phyloP scores from a whole-genome alignment of 441 rosid species.

The Croton laevigatus region DNA sequence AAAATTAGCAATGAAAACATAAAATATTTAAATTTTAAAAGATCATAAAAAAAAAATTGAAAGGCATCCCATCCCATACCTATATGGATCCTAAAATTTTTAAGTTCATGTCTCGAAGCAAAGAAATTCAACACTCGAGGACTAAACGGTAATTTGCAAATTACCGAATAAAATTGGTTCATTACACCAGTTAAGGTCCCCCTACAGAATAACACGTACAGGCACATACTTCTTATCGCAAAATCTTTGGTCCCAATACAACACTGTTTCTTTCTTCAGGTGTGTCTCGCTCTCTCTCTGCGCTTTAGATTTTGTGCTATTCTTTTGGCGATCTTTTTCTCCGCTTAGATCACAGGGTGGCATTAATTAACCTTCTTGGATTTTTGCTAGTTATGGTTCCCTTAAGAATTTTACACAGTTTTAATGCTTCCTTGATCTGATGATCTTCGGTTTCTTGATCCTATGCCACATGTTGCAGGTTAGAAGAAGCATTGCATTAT shows the following conservation, averaged over 20 bases:
- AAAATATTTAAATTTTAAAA: too few relatives aligned
- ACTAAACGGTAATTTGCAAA: too few relatives aligned
- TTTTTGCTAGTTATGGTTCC: too few relatives aligned
- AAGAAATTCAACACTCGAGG: too few relatives aligned
- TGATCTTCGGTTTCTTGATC: neutral
- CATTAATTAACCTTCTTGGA: neutral
- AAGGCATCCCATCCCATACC: too few relatives aligned
- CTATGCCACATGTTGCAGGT: slow-evolving; percentile 33
- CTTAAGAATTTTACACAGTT: too few relatives aligned
- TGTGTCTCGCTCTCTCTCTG: neutral
- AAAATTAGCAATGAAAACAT: too few relatives aligned
- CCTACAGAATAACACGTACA: neutral
- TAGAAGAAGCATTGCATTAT: slow-evolving; percentile 37
- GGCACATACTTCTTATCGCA: neutral
- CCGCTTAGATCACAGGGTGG: neutral
- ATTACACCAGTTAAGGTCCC: neutral
- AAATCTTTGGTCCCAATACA: neutral
- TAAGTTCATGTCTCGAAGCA: too few relatives aligned
- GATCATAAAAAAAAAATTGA: too few relatives aligned
- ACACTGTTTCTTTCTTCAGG: slow-evolving; percentile 11
- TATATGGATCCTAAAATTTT: too few relatives aligned
- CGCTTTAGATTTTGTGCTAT: neutral
- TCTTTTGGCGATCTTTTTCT: neutral
- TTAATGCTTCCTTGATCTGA: slow-evolving; percentile 8
- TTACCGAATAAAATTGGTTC: neutral